A percentile compares a stretch with the other conserved stretches of the same genome.
Evolutionary conservation across 1,284 basidiomycete genomes (phyloP).

Genomic region (Marasmius sp.): DNA sequence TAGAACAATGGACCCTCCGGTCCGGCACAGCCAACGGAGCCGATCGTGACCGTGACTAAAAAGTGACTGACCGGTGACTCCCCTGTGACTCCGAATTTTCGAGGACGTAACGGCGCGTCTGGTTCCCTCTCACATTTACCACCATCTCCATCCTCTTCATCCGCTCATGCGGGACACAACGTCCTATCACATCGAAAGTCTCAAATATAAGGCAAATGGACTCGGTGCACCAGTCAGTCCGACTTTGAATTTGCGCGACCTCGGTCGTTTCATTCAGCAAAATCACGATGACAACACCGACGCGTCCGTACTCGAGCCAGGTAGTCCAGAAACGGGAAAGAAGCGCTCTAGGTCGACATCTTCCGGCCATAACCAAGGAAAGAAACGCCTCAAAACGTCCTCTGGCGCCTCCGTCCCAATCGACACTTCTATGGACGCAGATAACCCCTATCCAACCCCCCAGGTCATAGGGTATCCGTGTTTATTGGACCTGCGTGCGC

Average conservation of each 20-base stretch:
- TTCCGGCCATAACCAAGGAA: neutral
- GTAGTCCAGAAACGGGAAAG: constrained; percentile 12
- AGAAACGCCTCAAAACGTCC: constrained; percentile 15
- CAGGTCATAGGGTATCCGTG: constrained; percentile 1
- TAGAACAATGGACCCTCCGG: too few species aligned
- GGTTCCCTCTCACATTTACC: too few species aligned
- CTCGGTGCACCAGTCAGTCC: neutral
- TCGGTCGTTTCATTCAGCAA: constrained; percentile 16
- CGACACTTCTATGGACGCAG: neutral
- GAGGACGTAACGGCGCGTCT: too few species aligned
- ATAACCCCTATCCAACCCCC: constrained; percentile 12
- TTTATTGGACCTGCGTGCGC: neutral
- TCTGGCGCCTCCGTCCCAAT: constrained; percentile 10
- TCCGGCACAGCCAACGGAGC: too few species aligned
- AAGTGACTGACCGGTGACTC: too few species aligned
- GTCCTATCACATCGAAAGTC: neutral
- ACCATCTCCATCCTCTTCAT: too few species aligned
- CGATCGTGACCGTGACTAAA: too few species aligned
- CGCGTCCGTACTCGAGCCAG: constrained; percentile 2
- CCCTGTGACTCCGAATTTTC: neutral
- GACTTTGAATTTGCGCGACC: constrained; percentile 20
- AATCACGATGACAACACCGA: constrained; percentile 11
- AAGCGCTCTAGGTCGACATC: constrained; percentile 15
- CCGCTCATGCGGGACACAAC: neutral
- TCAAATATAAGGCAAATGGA: neutral